Base-by-base conservation (phyloP, 2,329 filamentous ascomycete genomes). In the Hymenoscyphus linearis region DNA sequence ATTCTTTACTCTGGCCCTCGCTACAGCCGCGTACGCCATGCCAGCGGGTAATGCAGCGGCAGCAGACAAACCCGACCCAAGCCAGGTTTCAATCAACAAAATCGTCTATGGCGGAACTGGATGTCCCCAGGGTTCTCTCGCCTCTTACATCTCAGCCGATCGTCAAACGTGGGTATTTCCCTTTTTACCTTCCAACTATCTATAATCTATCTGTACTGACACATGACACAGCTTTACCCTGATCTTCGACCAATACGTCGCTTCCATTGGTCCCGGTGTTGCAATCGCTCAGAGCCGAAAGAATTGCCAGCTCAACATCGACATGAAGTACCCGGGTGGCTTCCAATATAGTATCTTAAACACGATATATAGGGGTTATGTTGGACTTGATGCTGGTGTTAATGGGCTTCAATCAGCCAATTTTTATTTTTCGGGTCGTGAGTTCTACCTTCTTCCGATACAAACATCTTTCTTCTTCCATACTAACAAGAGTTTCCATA, bases 291-390 rank as follows among this genome's bases (percentile, higher is more conserved):
- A 67, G 22, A 62, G 47, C 52, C 55, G 66, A 16, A 64, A 66
- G 58, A 67, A 67, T 27, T 67, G 66, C 55, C 66, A 67, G n/a
- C 44, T 67, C 40, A 67, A 66, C 37, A 57, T 68, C 53, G 61
- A 67, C 14, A 60, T 68, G 7, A 22, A 62, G 26, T 67, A 68
- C 37, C 66, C 66, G 1, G 26, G 34, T 4, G 65, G 65, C 22
- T 67, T 67, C 59, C 66, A 68, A 58, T 68, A 68, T 37, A 64
- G 62, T 47, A 56, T 68, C 22, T 59, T 64, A 31, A 63, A 54
- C 25, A 63, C 63, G 4, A 40, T 61, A 2, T 67, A 66, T 37
- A 44, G 65, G 34, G 66, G 66, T 0, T 67, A 65, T 44, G 59
- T 63, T 13, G 40, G 47, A 9, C 59, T 68, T 14, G 65, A 67